Conservation (phyloP, 257 asterid species). For the Solanum pennellii region DNA sequence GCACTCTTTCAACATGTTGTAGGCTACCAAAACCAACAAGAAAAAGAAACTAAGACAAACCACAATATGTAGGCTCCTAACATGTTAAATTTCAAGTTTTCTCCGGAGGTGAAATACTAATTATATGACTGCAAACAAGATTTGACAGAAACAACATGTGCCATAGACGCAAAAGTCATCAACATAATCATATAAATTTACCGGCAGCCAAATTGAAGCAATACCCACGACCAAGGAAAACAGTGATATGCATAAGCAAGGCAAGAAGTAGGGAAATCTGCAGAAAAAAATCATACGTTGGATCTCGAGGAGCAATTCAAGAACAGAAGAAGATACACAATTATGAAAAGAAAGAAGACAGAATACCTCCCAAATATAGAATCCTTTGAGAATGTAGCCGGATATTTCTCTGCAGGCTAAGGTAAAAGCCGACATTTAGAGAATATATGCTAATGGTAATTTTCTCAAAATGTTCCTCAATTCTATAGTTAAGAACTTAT, state of each 20-base stretch:
- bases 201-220: conserved; percentile 5
- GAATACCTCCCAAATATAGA: background rate
- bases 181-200: background rate
- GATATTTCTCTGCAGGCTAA: conserved; percentile 1
- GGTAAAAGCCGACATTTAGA: background rate
- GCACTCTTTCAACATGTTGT: background rate
- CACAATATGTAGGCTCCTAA: background rate
- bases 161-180: background rate
- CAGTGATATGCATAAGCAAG: background rate
- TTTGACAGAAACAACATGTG: background rate
- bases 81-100: background rate
- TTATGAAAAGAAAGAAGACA: background rate
- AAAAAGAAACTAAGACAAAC: background rate
- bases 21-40: background rate
- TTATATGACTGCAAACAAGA: background rate
- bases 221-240: conserved; percentile 1
- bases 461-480: background rate
- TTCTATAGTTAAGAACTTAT: background rate
- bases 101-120: background rate
- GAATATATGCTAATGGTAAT: background rate
- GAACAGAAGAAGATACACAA: background rate
- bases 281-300: background rate
- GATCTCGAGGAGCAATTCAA: background rate
- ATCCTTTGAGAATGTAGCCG: background rate
- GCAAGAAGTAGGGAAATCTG: conserved; percentile 9